Evolutionary conservation across 768 basidiomycete species (phyloP).

Genomic region (Dentipellis sp.): DNA sequence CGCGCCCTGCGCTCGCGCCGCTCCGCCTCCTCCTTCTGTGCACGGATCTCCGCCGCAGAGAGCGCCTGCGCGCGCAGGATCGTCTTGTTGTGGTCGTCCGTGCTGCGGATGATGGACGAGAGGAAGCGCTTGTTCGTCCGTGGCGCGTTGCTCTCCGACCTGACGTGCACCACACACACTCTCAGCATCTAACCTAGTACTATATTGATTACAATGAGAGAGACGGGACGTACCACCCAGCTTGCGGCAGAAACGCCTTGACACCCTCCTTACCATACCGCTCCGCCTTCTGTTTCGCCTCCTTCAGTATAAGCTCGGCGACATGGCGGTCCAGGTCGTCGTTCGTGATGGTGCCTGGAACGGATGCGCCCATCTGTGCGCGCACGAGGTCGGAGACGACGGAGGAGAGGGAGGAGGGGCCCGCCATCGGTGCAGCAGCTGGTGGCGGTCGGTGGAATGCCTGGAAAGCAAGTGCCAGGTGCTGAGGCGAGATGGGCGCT

Average conservation of each 20-base stretch:
- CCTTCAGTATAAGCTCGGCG: constrained; percentile 82
- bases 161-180: constrained; percentile 18
- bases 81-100: constrained; percentile 92
- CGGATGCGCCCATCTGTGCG: constrained; percentile 65
- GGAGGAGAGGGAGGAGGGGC: constrained; percentile 57
- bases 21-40: constrained; percentile 57
- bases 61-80: constrained; percentile 64
- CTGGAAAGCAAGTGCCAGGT: not conserved
- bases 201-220: not conserved
- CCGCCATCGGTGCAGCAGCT: constrained; percentile 24
- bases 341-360: constrained; percentile 52
- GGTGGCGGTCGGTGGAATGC: not conserved
- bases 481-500: not conserved
- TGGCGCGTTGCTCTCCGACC: constrained; percentile 64
- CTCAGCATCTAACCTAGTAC: not conserved
- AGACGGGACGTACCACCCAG: constrained; percentile 23
- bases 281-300: constrained; percentile 88
- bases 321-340: constrained; percentile 89
- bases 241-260: constrained; percentile 58
- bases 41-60: constrained; percentile 67
- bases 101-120: constrained; percentile 80
- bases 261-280: constrained; percentile 71
- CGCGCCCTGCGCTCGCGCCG: constrained; percentile 50
- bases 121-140: constrained; percentile 78
- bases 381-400: constrained; percentile 76